Conservation (phyloP, 192 early-diverging fungal genomes). For the Coemansia sp. region DNA sequence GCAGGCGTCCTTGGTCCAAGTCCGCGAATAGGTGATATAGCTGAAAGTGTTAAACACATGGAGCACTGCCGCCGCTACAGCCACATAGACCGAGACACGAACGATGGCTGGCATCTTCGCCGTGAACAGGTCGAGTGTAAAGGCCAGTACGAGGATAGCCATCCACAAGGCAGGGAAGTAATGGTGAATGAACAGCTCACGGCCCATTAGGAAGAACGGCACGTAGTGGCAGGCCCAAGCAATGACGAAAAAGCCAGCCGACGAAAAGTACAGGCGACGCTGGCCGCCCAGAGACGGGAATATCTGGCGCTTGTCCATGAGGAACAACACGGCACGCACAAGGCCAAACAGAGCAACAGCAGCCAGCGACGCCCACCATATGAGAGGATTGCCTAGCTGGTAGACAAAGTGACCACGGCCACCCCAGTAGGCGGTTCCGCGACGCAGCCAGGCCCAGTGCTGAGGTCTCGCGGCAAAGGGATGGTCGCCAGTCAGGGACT, state of each 20-base stretch:
- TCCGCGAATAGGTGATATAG: conserved; percentile 78
- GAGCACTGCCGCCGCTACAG: conserved; percentile 53
- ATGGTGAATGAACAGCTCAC: conserved; percentile 91
- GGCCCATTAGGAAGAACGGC: conserved; percentile 88
- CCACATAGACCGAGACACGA: conserved; percentile 49
- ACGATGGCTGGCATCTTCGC: conserved; percentile 49
- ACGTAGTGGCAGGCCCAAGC: conserved; percentile 85
- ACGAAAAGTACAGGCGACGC: conserved; percentile 54
- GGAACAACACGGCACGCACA: conserved; percentile 48
- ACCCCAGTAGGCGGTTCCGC: conserved; percentile 91
- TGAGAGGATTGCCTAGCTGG: conserved; percentile 85
- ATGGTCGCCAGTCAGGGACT: conserved; percentile 79
- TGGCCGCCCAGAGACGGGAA: conserved; percentile 27
- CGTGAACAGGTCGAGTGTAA: conserved; percentile 72
- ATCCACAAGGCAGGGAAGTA: conserved; percentile 95
- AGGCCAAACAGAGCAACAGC: conserved; percentile 59
- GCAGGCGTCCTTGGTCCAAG: conserved; percentile 75
- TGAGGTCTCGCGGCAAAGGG: conserved; percentile 92
- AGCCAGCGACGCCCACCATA: conserved; percentile 74
- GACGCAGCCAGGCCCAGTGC: conserved; percentile 81
- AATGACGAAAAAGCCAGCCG: conserved; percentile 67
- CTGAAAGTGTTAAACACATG: conserved; percentile 67
- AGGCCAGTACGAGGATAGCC: conserved; percentile 73
- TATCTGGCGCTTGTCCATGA: conserved; percentile 63
- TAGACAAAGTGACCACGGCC: conserved; percentile 74